Evolutionary conservation across 345 rosid species (phyloP), one percentile per base, ranked within the genome.

Genomic region (Toxicodendron radicans): DNA sequence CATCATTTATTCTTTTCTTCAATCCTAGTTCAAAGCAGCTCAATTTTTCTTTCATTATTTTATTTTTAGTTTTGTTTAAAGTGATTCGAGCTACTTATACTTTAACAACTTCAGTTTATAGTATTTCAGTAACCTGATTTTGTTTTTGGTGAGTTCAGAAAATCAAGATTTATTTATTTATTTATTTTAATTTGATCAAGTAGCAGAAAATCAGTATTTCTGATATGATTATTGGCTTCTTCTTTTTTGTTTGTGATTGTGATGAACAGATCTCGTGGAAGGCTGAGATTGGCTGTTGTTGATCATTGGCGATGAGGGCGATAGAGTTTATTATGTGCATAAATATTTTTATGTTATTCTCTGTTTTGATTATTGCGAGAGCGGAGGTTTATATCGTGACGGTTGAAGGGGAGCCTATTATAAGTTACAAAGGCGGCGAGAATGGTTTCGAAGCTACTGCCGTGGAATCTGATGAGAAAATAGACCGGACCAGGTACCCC

Each of bases 381-480:
- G 88, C 96, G 16, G 97, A 96, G 78, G 80, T 92, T 80, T 96
- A 92, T 81, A 85, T 96, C 18, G 97, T 89, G 66, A 90, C 88
- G 5, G 74, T 96, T 76, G 97, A 92, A 66, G 99, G 94, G 76
- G 99, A 96, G 79, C 98, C 99, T 62, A 83, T 92, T 58, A 79
- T 92, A 71, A 91, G 95, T 83, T 96, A 96, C 41, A 79, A 48
- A 77, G 99, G 99, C 69, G 97, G 97, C 41, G 85, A 87, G 46
- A 88, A 91, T 71, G 99, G 98, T 68, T 90, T 90, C 76, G 94
- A 86, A 85, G 95, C 99, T 64, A 93, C 97, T 27, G 97, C 95
- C 10, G 87, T 91, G 11, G 94, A 93, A 70, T 86, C 97, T 23
- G 95, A 89, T 79, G 98, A 92, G 85, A 89, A 80, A 86, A 87